A percentile compares a stretch with the other conserved stretches of the same genome.
These are phyloP conservation scores for Trichosporon faecale DNA, from an alignment of 1,284 basidiomycete genomes.

Conservation along the genomic window DNA sequence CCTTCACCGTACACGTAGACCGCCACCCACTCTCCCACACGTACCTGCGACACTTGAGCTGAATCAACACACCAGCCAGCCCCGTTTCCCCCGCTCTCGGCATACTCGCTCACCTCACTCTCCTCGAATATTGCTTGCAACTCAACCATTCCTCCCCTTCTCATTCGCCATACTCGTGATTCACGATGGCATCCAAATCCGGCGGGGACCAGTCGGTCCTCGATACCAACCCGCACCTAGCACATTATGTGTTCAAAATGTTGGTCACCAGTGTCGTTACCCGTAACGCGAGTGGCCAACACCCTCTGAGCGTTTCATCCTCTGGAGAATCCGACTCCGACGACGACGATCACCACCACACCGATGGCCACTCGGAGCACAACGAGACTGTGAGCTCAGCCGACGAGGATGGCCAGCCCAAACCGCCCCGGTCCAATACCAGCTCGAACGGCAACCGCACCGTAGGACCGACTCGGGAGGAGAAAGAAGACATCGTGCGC, in stretches of 20 bases:
- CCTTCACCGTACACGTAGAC: not conserved
- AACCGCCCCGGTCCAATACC: conserved; percentile 2
- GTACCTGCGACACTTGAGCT: not conserved
- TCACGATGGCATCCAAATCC: conserved; percentile 3
- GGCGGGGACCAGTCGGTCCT: conserved; percentile 27
- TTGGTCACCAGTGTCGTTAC: conserved; percentile 28
- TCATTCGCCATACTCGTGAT: not conserved
- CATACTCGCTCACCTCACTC: not conserved
- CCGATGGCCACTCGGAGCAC: not conserved
- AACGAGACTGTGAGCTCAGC: conserved; percentile 4
- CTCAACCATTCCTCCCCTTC: not conserved
- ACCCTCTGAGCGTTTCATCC: conserved; percentile 47
- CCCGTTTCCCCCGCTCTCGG: not conserved
- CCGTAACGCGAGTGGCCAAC: conserved; percentile 24
- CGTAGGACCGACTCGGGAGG: conserved; percentile 24
- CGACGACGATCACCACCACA: conserved; percentile 21
- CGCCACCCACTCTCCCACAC: not conserved
- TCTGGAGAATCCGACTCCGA: conserved; percentile 46
- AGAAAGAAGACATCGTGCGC: conserved; percentile 59
- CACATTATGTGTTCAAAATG: conserved; percentile 45
- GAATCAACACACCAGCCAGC: not conserved
- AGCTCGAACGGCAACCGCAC: conserved; percentile 10
- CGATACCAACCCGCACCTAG: conserved; percentile 41
- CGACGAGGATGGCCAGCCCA: conserved; percentile 9
- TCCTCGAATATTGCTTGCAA: not conserved